These are phyloP conservation scores for Colletotrichum sidae DNA, from an alignment of 2,329 filamentous ascomycete genomes.

Conservation along the genomic window DNA sequence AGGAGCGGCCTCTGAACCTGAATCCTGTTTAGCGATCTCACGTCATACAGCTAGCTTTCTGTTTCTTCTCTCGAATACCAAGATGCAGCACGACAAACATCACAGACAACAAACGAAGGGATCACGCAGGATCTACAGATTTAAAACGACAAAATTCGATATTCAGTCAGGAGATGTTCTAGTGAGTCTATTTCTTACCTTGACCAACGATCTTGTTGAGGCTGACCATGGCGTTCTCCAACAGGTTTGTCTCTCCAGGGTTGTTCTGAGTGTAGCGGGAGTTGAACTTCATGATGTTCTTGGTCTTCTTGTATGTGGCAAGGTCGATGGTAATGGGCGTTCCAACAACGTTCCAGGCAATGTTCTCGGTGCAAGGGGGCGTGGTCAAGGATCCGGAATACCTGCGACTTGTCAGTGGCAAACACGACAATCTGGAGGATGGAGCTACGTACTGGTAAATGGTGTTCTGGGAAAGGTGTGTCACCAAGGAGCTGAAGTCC, in stretches of 20 bases:
- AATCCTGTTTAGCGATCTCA: constrained; percentile 30
- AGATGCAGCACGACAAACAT: not conserved
- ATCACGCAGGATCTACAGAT: too few species aligned
- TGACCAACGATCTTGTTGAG: constrained; percentile 17
- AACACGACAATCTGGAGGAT: too few species aligned
- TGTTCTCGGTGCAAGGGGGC: constrained; percentile 70
- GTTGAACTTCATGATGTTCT: constrained; percentile 67
- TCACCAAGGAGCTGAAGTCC: constrained; percentile 55
- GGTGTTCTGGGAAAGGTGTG: constrained; percentile 49
- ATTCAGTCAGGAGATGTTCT: constrained; percentile 1
- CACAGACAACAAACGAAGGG: not conserved
- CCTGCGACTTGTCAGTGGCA: constrained; percentile 37
- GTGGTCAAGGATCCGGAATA: constrained; percentile 73
- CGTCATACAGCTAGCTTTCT: constrained; percentile 7
- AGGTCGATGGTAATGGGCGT: constrained; percentile 60
- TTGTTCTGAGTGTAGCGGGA: constrained; percentile 64
- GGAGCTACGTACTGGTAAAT: constrained; percentile 52
- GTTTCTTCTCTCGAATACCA: not conserved
- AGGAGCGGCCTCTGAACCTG: not conserved
- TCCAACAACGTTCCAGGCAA: constrained; percentile 64
- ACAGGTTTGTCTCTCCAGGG: constrained; percentile 57
- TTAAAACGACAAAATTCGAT: not conserved
- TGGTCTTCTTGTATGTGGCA: constrained; percentile 62
- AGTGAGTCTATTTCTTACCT: constrained; percentile 31
- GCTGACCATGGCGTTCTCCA: constrained; percentile 41